Percentiles rank a stretch among this genome's conserved stretches.
These are phyloP conservation scores for Pseudogymnoascus sp. DNA, from an alignment of 2,329 filamentous ascomycete genomes.

Conservation along the genomic window DNA sequence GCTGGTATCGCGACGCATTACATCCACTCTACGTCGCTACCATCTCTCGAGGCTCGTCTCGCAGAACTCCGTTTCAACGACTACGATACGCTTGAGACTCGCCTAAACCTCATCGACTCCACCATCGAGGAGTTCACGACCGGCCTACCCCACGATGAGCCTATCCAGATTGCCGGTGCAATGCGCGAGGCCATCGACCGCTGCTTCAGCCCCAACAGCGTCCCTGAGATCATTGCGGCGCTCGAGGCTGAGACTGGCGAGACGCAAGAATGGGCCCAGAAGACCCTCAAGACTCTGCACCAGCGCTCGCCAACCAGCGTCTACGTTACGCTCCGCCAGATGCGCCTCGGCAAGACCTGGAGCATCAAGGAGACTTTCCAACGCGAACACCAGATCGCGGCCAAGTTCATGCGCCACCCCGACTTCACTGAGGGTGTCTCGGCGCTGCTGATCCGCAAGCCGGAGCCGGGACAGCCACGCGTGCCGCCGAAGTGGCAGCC, in stretches of 20 bases:
- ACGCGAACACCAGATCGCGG: constrained; percentile 75
- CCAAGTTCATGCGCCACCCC: constrained; percentile 78
- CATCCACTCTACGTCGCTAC: constrained; percentile 79
- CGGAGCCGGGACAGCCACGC: constrained; percentile 35
- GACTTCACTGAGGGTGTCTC: constrained; percentile 93
- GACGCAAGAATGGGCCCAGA: constrained; percentile 64
- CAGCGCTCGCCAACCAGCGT: constrained; percentile 79
- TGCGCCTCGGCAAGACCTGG: constrained; percentile 69
- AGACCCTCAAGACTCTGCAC: constrained; percentile 66
- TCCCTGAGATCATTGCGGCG: constrained; percentile 62
- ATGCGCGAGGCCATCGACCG: constrained; percentile 76
- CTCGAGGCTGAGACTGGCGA: constrained; percentile 29
- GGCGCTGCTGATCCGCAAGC: constrained; percentile 66
- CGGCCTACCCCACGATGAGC: constrained; percentile 68
- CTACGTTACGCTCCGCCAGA: constrained; percentile 73
- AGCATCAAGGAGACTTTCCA: constrained; percentile 76
- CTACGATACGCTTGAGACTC: constrained; percentile 51
- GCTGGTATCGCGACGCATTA: constrained; percentile 92
- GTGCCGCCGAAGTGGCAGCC: constrained; percentile 67
- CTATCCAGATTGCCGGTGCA: constrained; percentile 57
- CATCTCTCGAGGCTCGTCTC: constrained; percentile 72
- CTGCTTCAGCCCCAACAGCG: constrained; percentile 59
- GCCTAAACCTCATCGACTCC: constrained; percentile 65
- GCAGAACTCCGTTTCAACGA: constrained; percentile 86
- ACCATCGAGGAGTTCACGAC: constrained; percentile 90